phyloP scores from a whole-genome alignment of 2,329 filamentous ascomycete species.

The Penicillium decumbens region DNA sequence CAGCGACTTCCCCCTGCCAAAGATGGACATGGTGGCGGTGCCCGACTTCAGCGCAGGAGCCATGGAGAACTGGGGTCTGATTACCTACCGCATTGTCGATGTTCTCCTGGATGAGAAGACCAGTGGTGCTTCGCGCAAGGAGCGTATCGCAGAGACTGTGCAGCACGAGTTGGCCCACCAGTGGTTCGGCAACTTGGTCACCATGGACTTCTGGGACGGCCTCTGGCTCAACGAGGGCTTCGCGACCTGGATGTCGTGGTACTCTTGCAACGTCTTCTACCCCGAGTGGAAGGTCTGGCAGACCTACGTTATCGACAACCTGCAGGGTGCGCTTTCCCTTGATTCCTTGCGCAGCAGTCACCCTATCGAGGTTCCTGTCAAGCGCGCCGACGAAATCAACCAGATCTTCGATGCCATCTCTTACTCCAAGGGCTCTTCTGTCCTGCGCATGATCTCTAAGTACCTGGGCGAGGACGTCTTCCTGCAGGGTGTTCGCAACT shows the following conservation, averaged over 20 bases:
- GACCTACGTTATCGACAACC: constrained; percentile 85
- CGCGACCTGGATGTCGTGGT: constrained; percentile 90
- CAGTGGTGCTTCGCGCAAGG: constrained; percentile 81
- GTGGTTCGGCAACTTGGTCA: constrained; percentile 97
- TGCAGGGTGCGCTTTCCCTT: constrained; percentile 79
- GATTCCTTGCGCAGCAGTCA: constrained; percentile 93
- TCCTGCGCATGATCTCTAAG: constrained; percentile 94
- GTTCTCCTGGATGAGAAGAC: constrained; percentile 87
- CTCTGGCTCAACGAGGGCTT: constrained; percentile 95
- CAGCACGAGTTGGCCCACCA: constrained; percentile 97
- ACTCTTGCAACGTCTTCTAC: constrained; percentile 90
- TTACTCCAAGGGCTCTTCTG: constrained; percentile 93
- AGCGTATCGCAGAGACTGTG: constrained; percentile 89
- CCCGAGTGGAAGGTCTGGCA: constrained; percentile 99
- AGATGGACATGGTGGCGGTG: constrained; percentile 96
- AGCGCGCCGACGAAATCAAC: constrained; percentile 92
- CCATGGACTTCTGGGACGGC: constrained; percentile 98
- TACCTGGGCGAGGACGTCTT: constrained; percentile 90
- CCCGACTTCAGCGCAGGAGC: constrained; percentile 93
- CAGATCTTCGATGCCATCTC: constrained; percentile 98
- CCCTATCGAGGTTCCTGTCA: constrained; percentile 93
- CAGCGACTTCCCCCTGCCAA: constrained; percentile 78
- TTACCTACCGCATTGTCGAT: constrained; percentile 92
- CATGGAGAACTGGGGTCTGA: constrained; percentile 98
- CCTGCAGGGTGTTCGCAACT: constrained; percentile 83